Percentiles rank a stretch among this genome's conserved stretches.
These are phyloP conservation scores for Parastagonospora avenae DNA, from an alignment of 2,329 filamentous ascomycete genomes.

Conservation along the genomic window DNA sequence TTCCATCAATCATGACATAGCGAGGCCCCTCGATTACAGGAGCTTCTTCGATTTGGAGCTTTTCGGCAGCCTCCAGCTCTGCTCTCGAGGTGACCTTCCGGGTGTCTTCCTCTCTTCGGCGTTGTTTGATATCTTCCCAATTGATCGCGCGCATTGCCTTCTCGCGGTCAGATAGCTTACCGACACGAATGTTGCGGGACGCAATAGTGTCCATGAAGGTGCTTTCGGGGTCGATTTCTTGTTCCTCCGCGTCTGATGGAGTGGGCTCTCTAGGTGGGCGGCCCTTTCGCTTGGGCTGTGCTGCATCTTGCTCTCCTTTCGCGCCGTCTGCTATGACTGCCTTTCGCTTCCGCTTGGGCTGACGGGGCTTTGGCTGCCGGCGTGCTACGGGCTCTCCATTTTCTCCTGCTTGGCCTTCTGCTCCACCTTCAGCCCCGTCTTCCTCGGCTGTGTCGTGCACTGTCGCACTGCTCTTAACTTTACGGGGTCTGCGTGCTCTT, in stretches of 20 bases:
- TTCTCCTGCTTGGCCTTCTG: slow-evolving; percentile 12
- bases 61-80: slow-evolving; percentile 29
- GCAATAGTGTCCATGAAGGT: slow-evolving; percentile 77
- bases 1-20: slow-evolving; percentile 68
- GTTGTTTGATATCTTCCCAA: slow-evolving; percentile 55
- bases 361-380: slow-evolving; percentile 20
- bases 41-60: slow-evolving; percentile 23
- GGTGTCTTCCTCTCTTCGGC: slow-evolving; percentile 43
- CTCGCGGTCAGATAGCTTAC: slow-evolving; percentile 76
- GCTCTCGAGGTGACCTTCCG: slow-evolving; percentile 25
- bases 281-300: slow-evolving; percentile 29
- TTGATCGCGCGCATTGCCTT: slow-evolving; percentile 73
- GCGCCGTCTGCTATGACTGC: slow-evolving; percentile 14
- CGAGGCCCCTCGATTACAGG: slow-evolving; percentile 46
- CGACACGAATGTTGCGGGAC: slow-evolving; percentile 65
- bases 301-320: slow-evolving; percentile 14
- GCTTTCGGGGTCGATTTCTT: slow-evolving; percentile 65
- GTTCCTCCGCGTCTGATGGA: slow-evolving; percentile 46
- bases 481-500: slow-evolving; percentile 37
- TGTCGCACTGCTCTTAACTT: slow-evolving; percentile 20
- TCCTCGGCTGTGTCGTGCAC: slow-evolving; percentile 4
- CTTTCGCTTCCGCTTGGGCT: slow-evolving; percentile 20
- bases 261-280: slow-evolving; percentile 37
- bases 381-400: slow-evolving; percentile 10
- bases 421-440: slow-evolving; percentile 13